Evolutionary conservation across 306 rosid species (phyloP), one percentile per base, ranked within the genome.

Genomic region (Quercus variabilis): DNA sequence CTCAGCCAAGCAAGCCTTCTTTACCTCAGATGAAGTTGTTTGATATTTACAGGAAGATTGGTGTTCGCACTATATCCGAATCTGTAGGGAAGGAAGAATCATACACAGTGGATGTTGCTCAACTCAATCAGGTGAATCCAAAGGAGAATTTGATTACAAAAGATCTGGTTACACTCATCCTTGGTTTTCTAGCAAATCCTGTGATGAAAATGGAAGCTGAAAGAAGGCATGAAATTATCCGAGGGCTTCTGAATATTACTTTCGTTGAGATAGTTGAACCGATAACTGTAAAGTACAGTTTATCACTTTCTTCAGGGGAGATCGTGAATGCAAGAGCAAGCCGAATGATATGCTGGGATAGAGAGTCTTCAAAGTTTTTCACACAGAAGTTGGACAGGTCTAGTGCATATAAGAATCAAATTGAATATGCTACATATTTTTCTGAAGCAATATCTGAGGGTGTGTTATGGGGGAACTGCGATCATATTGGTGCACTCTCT

Each of bases 181-280:
- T 93, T 64, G 89, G 94, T 51, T 93, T 87, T 67, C 90, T 93
- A 57, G 90, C 94, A n/a, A 78, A 74, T 77, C 88, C 94, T 26
- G 46, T 78, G 52, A 69, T 87, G 28, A 74, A 85, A 76, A 84
- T 91, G 90, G 94, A 90, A 71, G 85, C 77, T 8, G 65, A 65
- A 18, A 84, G 76, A 76, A 86, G 98, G 74, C 93, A 69, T 31
- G 78, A 90, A 76, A 84, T 88, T 77, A 89, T 93, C 70, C 68
- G 73, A 75, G 58, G 82, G 52, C 92, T 91, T 76, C 74, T 87
- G 11, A 74, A 87, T 43, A 55, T 87, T 41, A 71, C 76, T 73
- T 86, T 90, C 52, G 13, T 74, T 62, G 89, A 86, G 83, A 80
- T 85, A 21, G 33, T 5, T 3, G 86, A 85, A 43, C 85, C 94